phyloP scores from a whole-genome alignment of 106 monocot species.

The Acorus calamus region DNA sequence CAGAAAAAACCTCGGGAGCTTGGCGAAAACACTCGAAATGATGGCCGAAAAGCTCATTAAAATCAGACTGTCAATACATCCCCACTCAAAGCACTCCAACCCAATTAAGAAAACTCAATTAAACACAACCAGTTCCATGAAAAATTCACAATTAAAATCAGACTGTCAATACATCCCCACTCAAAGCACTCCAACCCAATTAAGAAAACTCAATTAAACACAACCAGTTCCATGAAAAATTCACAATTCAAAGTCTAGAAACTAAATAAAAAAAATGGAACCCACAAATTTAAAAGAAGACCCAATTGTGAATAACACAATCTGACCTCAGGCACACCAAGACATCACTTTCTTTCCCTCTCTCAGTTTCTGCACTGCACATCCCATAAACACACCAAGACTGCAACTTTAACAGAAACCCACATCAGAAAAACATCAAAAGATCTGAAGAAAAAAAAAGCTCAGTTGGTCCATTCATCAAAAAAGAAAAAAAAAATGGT shows the following conservation, averaged over 20 bases:
- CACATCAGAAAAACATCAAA: neutral
- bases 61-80: neutral
- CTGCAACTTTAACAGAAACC: conserved; percentile 25
- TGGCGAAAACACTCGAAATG: neutral
- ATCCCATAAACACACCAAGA: conserved; percentile 15
- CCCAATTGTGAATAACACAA: too few species aligned
- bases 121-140: too few species aligned
- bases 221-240: too few species aligned
- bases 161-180: neutral
- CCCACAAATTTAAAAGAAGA: too few species aligned
- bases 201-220: too few species aligned
- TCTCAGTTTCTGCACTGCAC: conserved; percentile 6
- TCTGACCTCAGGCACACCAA: too few species aligned
- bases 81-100: neutral
- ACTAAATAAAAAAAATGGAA: too few species aligned
- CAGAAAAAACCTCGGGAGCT: conserved; percentile 2
- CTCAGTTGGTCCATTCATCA: conserved; percentile 20
- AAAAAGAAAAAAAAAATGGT: conserved; percentile 3
- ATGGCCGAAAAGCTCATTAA: neutral
- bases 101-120: too few species aligned
- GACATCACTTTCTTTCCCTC: too few species aligned
- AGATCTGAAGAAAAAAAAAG: conserved; percentile 10
- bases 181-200: too few species aligned
- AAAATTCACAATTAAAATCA: neutral
- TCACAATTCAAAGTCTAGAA: too few species aligned